Conservation (phyloP, 1,284 basidiomycete species). For the Ustilago nuda region DNA sequence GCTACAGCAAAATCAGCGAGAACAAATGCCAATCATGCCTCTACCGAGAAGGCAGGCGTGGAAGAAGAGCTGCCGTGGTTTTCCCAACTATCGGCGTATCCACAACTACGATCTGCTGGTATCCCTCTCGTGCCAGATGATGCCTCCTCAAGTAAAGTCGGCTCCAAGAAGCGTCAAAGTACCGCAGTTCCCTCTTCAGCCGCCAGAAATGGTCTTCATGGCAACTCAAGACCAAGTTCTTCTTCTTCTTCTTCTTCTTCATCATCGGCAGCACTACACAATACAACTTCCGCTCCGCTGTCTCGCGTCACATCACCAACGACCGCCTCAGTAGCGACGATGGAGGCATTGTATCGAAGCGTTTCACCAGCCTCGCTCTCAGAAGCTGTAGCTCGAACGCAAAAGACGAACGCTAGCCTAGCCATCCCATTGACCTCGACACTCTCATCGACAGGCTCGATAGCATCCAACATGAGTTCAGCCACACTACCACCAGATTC, state of each 20-base stretch:
- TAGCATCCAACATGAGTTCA: constrained; percentile 16
- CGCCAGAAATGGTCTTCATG: constrained; percentile 12
- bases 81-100: constrained; percentile 54
- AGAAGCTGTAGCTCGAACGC: constrained; percentile 19
- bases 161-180: constrained; percentile 22
- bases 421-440: constrained; percentile 25
- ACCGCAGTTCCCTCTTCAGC: constrained; percentile 24
- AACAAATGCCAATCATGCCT: not conserved
- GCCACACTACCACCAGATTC: constrained; percentile 2
- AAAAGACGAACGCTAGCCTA: not conserved
- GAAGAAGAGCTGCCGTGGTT: constrained; percentile 59
- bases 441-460: constrained; percentile 28
- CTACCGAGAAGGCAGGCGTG: constrained; percentile 1
- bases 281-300: constrained; percentile 17
- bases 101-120: constrained; percentile 52
- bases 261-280: constrained; percentile 17
- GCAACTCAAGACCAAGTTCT: constrained; percentile 21
- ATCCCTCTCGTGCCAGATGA: constrained; percentile 47
- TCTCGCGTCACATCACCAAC: constrained; percentile 34
- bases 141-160: constrained; percentile 14
- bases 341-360: constrained; percentile 24
- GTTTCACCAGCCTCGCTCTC: constrained; percentile 32
- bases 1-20: not conserved
- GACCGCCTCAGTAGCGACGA: constrained; percentile 15
- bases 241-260: constrained; percentile 26